phyloP scores from a whole-genome alignment of 202 grass and related monocot genomes.

The Dendrocalamus latiflorus region DNA sequence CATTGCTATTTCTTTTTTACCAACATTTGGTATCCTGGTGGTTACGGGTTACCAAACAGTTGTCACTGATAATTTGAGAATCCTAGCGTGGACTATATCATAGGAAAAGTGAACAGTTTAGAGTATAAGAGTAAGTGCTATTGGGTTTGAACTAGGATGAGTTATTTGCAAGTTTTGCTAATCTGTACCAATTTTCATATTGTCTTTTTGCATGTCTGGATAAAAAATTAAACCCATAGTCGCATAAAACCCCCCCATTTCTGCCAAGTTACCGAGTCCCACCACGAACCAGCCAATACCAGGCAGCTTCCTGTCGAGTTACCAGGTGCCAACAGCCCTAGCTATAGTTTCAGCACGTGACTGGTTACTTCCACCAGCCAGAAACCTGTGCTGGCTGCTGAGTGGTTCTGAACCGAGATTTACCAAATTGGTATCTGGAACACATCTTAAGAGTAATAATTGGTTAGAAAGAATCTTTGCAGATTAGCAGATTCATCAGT shows the following conservation, averaged over 20 bases:
- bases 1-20: not conserved
- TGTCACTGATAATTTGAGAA: not conserved
- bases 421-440: too few relatives aligned
- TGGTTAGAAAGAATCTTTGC: too few relatives aligned
- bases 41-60: not conserved
- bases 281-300: too few relatives aligned
- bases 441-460: too few relatives aligned
- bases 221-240: too few relatives aligned
- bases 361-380: not conserved
- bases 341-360: not conserved
- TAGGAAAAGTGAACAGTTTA: not conserved
- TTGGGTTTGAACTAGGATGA: not conserved
- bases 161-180: not conserved
- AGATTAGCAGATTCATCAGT: too few relatives aligned
- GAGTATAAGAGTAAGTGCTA: not conserved
- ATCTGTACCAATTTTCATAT: not conserved
- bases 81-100: not conserved
- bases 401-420: too few relatives aligned
- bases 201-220: not conserved
- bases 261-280: too few relatives aligned
- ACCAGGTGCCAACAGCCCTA: not conserved
- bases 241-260: too few relatives aligned
- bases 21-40: not conserved
- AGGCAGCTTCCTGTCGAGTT: not conserved
- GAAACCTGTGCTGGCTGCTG: too few relatives aligned